These are phyloP conservation scores for Francoa sonchifolia DNA, from an alignment of 441 rosid species.

Conservation along the genomic window DNA sequence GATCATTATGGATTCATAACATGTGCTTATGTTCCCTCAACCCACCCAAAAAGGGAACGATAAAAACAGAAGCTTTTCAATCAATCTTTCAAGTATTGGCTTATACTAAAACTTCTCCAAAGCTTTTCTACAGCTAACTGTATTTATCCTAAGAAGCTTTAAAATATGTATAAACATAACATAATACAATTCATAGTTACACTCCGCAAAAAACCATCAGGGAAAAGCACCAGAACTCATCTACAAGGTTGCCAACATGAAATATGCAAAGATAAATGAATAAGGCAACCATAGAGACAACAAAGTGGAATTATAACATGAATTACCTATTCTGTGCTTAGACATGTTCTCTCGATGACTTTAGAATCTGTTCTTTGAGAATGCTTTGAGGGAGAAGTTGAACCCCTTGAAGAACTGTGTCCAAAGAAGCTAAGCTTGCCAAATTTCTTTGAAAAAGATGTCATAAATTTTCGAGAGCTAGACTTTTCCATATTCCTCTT, in stretches of 20 bases:
- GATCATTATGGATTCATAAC: no score
- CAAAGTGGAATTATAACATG: no score
- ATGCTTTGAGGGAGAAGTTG: conserved; percentile 83
- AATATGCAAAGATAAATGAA: conserved; percentile 6
- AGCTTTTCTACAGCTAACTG: no score
- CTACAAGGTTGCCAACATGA: conserved; percentile 25
- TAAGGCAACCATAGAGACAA: no score
- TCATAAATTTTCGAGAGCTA: conserved; percentile 73
- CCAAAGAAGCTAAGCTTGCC: conserved; percentile 73
- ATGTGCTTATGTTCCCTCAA: no score
- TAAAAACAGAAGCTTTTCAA: no score
- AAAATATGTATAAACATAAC: conserved; percentile 14
- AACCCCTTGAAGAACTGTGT: conserved; percentile 77
- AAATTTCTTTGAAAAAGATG: conserved; percentile 77
- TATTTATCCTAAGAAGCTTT: no score
- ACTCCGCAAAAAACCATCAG: conserved; percentile 16
- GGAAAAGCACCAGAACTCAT: conserved; percentile 33
- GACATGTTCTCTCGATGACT: conserved; percentile 81
- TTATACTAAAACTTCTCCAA: no score
- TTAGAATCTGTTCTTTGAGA: conserved; percentile 81
- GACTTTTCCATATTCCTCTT: conserved; percentile 91
- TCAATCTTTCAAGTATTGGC: no score
- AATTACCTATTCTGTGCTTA: conserved; percentile 61
- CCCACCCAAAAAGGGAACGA: no score
- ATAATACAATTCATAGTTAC: conserved; percentile 9